phyloP scores from a whole-genome alignment of 169 alveolate species.

The Plasmodium knowlesi region DNA sequence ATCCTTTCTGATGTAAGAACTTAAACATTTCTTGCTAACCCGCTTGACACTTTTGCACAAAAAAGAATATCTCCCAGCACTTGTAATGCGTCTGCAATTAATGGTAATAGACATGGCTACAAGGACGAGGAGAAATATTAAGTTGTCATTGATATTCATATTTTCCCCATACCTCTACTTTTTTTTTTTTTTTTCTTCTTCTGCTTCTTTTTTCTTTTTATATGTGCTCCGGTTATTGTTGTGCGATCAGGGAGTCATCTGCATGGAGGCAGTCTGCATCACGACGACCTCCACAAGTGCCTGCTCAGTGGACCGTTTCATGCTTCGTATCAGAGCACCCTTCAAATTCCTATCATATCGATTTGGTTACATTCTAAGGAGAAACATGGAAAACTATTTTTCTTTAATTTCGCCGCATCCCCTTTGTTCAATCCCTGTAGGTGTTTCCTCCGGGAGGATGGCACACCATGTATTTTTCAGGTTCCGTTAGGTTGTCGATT shows the following conservation, averaged over 20 bases:
- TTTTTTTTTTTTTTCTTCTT: background rate
- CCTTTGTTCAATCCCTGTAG: background rate
- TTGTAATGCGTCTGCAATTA: constrained; percentile 10
- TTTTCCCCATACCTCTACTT: background rate
- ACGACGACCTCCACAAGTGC: background rate
- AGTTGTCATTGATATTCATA: constrained; percentile 1
- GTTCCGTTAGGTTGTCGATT: background rate
- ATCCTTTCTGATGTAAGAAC: constrained; percentile 57
- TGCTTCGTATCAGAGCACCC: background rate
- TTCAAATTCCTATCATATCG: background rate
- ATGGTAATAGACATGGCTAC: constrained; percentile 36
- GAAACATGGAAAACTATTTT: background rate
- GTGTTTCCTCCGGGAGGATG: background rate
- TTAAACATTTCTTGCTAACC: constrained; percentile 11
- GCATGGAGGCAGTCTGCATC: background rate
- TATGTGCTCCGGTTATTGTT: background rate
- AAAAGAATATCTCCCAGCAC: constrained; percentile 1
- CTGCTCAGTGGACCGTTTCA: background rate
- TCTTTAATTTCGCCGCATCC: background rate
- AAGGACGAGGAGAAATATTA: constrained; percentile 6
- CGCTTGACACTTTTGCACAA: constrained; percentile 14
- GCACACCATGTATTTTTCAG: background rate
- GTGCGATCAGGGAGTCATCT: background rate
- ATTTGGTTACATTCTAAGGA: background rate
- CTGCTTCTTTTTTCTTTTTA: background rate